Base-by-base conservation (phyloP, 2,329 filamentous ascomycete species). In the Cladosporium sp. region DNA sequence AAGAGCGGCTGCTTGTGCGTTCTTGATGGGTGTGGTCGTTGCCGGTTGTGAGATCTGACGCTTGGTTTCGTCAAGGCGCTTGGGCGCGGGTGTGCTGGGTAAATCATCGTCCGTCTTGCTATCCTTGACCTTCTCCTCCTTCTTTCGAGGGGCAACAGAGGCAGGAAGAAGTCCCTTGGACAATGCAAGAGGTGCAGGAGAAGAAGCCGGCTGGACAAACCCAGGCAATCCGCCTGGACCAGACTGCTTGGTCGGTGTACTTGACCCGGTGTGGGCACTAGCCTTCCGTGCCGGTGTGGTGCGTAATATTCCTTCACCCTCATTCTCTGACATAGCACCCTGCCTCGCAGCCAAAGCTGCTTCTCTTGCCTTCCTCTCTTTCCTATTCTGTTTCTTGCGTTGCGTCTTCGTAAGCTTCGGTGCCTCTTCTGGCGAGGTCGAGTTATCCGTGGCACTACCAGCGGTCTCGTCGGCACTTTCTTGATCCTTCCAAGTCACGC, bases 281-380 rank as follows among this genome's bases (percentile, higher is more conserved):
- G 68, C 69, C 50, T 67, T 70, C 22, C 60, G 58, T 10, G 70
- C 68, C n/a, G 69, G 68, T 3, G 66, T 65, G n/a, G 56, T 58
- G 28, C 54, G 58, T n/a, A 22, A 42, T 11, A 55, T 48, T 22
- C 43, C 53, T 43, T 70, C 67, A 22, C 62, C 60, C 50, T 70
- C 68, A 6, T 68, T 68, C 52, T 72, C 68, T 8, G 58, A 67
- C 18, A 59, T 62, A 58, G 49, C 63, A 63, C 10, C 53, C 56
- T 32, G 59, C 52, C 53, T 65, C 66, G 9, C 53, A 52, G 56
- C 54, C 11, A 57, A 55, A 28, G 62, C 58, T 28, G 58, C 60
- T 31, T 63, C 54, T 31, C 54, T 48, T 11, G 58, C 62, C 40
- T 61, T 63, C 33, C 63, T 56, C 53, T 66, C 65, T 49, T 63